Conservation (phyloP, 1,284 basidiomycete species). For the Coniophora puteana region DNA sequence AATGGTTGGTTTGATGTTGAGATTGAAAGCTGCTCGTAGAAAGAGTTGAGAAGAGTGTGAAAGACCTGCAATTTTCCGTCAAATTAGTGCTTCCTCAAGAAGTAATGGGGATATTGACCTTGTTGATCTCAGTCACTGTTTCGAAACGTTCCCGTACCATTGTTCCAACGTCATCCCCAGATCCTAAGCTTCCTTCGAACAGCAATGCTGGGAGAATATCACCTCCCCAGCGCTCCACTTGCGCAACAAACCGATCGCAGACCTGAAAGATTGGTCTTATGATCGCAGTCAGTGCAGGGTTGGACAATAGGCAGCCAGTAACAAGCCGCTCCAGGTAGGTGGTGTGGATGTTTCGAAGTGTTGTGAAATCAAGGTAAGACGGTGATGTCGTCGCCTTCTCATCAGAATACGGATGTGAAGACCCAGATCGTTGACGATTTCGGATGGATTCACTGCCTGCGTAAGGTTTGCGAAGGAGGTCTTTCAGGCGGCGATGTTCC, state of each 20-base stretch:
- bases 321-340: conserved; percentile 79
- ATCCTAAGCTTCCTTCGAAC: conserved; percentile 68
- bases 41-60: conserved; percentile 59
- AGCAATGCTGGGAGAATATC: conserved; percentile 83
- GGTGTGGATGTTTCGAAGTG: conserved; percentile 75
- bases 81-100: conserved; percentile 3
- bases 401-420: conserved; percentile 9
- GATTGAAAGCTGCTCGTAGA: conserved; percentile 74
- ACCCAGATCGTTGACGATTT: conserved; percentile 3
- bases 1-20: conserved; percentile 71
- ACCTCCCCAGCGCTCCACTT: conserved; percentile 90
- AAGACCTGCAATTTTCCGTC: conserved; percentile 62
- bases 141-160: conserved; percentile 68
- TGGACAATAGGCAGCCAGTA: conserved; percentile 76
- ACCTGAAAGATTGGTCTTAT: conserved; percentile 74
- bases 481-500: conserved; percentile 71
- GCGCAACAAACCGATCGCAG: conserved; percentile 80
- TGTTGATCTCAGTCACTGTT: conserved; percentile 69
- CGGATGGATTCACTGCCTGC: conserved; percentile 18
- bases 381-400: conserved; percentile 10
- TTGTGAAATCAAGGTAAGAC: conserved; percentile 74
- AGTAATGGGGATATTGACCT: conserved; percentile 39
- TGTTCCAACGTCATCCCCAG: conserved; percentile 55
- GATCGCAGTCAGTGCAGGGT: conserved; percentile 57
- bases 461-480: conserved; percentile 41